These are phyloP conservation scores for Suillus brevipes DNA, from an alignment of 768 basidiomycete genomes.

Conservation along the genomic window DNA sequence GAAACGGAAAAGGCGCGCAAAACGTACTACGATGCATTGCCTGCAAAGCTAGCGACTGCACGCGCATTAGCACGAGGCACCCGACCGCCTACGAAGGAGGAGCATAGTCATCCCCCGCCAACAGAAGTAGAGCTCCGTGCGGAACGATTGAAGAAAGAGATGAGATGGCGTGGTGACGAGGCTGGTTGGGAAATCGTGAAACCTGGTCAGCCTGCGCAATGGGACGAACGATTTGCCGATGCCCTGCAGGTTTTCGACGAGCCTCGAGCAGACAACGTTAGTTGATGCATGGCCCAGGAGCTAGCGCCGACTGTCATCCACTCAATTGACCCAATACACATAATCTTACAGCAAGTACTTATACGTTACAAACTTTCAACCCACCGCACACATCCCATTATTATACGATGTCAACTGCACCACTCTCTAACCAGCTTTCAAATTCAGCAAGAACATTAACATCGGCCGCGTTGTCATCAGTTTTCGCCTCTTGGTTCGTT, in stretches of 20 bases:
- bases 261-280: slow-evolving; percentile 25
- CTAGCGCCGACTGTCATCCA: background rate
- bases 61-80: slow-evolving; percentile 73
- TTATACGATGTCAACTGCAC: slow-evolving; percentile 50
- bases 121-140: slow-evolving; percentile 88
- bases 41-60: slow-evolving; percentile 64
- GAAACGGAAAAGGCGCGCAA: slow-evolving; percentile 69
- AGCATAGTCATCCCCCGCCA: slow-evolving; percentile 71
- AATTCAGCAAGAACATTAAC: slow-evolving; percentile 64
- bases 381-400: background rate
- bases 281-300: background rate
- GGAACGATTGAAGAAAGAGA: slow-evolving; percentile 87
- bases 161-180: slow-evolving; percentile 78
- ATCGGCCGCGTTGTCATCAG: slow-evolving; percentile 13
- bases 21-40: slow-evolving; percentile 74
- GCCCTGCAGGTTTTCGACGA: slow-evolving; percentile 61
- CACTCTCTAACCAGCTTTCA: slow-evolving; percentile 69
- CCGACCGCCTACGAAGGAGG: slow-evolving; percentile 86
- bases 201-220: slow-evolving; percentile 60
- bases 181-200: slow-evolving; percentile 79
- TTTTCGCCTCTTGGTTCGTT: background rate
- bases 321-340: background rate
- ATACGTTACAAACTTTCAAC: background rate
- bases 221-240: slow-evolving; percentile 73
- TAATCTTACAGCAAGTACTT: slow-evolving; percentile 7